Evolutionary conservation across 1,139 yeast genomes (phyloP).

Genomic region (Candida mesenterica): DNA sequence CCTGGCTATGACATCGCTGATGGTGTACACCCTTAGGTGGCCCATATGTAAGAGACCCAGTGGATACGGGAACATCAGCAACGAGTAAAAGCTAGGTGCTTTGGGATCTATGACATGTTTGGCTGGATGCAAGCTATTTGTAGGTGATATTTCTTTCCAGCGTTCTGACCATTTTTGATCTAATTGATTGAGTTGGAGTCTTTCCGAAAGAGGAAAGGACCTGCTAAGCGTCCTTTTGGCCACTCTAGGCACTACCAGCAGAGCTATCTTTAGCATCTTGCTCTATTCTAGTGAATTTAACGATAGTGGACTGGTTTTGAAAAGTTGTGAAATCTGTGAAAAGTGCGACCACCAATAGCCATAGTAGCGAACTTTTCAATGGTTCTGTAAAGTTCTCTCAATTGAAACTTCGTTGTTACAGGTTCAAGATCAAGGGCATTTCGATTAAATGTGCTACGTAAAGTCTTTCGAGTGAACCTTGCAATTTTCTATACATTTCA

Average conservation of each 20-base stretch:
- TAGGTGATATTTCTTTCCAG: slow-evolving; percentile 47
- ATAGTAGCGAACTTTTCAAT: no score
- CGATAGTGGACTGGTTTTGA: no score
- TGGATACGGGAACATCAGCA: slow-evolving; percentile 95
- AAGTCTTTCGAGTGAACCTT: no score
- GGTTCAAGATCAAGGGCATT: no score
- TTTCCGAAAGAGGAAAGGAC: slow-evolving; percentile 1
- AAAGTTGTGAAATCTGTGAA: no score
- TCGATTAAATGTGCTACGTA: no score
- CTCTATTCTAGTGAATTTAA: no score
- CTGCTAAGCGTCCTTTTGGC: not conserved
- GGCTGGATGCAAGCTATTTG: slow-evolving; percentile 45
- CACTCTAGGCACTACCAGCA: not conserved
- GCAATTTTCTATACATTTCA: no score
- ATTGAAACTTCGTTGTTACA: no score
- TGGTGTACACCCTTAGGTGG: slow-evolving; percentile 87
- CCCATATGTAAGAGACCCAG: slow-evolving; percentile 93
- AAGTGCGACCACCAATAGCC: no score
- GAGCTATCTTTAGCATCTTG: no score
- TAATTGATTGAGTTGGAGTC: slow-evolving; percentile 21
- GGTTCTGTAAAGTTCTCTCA: no score
- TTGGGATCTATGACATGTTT: slow-evolving; percentile 24
- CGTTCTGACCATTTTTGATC: slow-evolving; percentile 52
- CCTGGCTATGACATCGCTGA: slow-evolving; percentile 80
- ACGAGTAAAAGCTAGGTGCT: slow-evolving; percentile 55